Percentiles rank a stretch among this genome's conserved stretches.
phyloP scores from a whole-genome alignment of 2,329 filamentous ascomycete species.

The Fusarium incarnatum region DNA sequence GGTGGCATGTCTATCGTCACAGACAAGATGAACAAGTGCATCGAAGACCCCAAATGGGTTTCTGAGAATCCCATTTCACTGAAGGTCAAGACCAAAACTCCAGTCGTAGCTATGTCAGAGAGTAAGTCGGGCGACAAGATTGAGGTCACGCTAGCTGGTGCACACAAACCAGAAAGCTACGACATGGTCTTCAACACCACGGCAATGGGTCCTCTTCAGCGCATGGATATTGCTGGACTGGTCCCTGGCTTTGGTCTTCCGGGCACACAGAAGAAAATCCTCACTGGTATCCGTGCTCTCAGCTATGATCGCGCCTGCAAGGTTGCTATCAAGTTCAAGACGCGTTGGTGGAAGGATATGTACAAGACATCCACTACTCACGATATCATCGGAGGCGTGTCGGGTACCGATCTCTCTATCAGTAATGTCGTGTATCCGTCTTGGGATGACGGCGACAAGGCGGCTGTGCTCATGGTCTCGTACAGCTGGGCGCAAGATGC shows the following conservation, averaged over 20 bases:
- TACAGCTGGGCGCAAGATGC: conserved; percentile 40
- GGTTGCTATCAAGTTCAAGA: conserved; percentile 35
- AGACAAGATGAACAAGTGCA: conserved; percentile 13
- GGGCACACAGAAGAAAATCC: neutral
- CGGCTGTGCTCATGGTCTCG: conserved; percentile 24
- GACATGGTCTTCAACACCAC: conserved; percentile 39
- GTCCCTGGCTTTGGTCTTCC: neutral
- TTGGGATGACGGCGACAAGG: conserved; percentile 8
- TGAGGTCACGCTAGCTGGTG: neutral
- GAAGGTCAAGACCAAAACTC: neutral
- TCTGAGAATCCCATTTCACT: neutral
- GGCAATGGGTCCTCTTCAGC: conserved; percentile 16
- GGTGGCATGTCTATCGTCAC: conserved; percentile 33
- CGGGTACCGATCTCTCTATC: conserved; percentile 1
- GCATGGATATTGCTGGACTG: conserved; percentile 15
- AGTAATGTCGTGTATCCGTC: conserved; percentile 32
- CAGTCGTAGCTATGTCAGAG: conserved; percentile 14
- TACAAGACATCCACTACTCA: neutral
- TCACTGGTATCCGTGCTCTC: conserved; percentile 17
- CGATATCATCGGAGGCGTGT: conserved; percentile 1
- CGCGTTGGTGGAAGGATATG: conserved; percentile 30
- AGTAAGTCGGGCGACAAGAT: neutral
- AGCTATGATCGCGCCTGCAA: conserved; percentile 30
- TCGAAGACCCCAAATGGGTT: neutral
- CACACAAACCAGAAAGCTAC: neutral